Conservation (phyloP, 345 rosid species). For the Gynandropsis gynandra region DNA sequence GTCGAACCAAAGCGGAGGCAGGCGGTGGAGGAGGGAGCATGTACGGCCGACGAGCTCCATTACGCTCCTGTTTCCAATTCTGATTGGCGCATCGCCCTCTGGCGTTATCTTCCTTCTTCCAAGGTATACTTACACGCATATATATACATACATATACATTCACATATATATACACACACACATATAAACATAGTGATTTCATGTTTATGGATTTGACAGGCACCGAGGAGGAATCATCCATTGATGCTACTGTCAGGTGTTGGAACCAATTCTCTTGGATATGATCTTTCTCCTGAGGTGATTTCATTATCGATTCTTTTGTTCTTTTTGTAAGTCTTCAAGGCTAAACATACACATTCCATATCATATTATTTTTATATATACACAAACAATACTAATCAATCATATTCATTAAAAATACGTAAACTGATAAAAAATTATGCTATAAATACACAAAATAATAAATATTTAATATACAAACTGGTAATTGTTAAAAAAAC, state of each 20-base stretch:
- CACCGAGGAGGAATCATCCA: slow-evolving; percentile 63
- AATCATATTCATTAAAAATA: too few species aligned
- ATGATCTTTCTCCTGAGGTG: slow-evolving; percentile 74
- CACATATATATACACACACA: not conserved
- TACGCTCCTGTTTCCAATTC: slow-evolving; percentile 59
- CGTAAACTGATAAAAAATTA: too few species aligned
- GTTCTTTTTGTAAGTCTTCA: too few species aligned
- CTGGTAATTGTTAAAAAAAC: too few species aligned
- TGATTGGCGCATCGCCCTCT: slow-evolving; percentile 82
- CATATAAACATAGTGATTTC: not conserved
- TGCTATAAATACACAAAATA: too few species aligned
- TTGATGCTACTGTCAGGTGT: slow-evolving; percentile 65
- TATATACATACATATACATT: not conserved
- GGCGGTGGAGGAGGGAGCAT: slow-evolving; percentile 20
- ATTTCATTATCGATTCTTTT: too few species aligned
- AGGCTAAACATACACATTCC: too few species aligned
- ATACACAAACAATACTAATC: too few species aligned
- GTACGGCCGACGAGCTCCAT: slow-evolving; percentile 93
- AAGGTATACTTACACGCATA: slow-evolving; percentile 30
- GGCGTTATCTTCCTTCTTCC: slow-evolving; percentile 77
- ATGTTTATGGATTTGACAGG: slow-evolving; percentile 27
- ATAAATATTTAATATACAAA: too few species aligned
- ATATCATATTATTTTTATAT: too few species aligned
- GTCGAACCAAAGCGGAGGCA: not conserved
- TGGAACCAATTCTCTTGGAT: slow-evolving; percentile 70